Base-by-base conservation (phyloP, 805 yeast genomes). In the Metschnikowia rubicola region DNA sequence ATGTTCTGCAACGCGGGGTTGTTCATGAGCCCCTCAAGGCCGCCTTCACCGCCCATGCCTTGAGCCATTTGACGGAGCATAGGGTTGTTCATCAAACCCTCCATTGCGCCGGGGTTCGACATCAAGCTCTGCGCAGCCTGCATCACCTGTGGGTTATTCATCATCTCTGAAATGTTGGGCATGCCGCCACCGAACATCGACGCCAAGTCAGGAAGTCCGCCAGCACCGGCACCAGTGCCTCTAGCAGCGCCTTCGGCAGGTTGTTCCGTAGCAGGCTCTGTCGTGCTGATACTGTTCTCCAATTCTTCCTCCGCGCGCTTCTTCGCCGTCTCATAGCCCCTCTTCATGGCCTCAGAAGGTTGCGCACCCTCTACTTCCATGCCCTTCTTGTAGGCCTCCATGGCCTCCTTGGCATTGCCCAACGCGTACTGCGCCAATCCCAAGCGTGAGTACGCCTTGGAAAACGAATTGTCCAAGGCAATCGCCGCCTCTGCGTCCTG, bases 341-440 rank as follows among this genome's bases (percentile, higher is more conserved):
- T 84, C 67, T 78, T 80, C 97, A 92, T 92, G 13, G 94, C 91
- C 35, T 86, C 96, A 8, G 91, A 80, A 39, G 92, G 89, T 26
- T 73, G 70, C 38, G 81, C 86, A 37, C 97, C 97, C 70, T 94
- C 98, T 47, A 81, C 80, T 48, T 87, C 90, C 55, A 94, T 68
- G 35, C 97, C 99, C 54, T 76, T 77, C 68, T 87, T 83, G 70
- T 94, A 94, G 29, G 98, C 97, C 40, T 89, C 86, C 74, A 90
- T 74, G 10, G 99, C 80, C 43, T 86, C 96, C 67, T 86, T 83
- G 49, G 92, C 83, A 63, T 91, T 92, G n/a, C 96, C 96, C 50
- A 86, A 74, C n/a, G 97, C 96, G 66, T 85, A 92, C 63, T 85
- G 82, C 4, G 99, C 98, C 58, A 91, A 81, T 3, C 98, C 99